These are phyloP conservation scores for Lyophyllum decastes DNA, from an alignment of 768 basidiomycete species.

Conservation along the genomic window DNA sequence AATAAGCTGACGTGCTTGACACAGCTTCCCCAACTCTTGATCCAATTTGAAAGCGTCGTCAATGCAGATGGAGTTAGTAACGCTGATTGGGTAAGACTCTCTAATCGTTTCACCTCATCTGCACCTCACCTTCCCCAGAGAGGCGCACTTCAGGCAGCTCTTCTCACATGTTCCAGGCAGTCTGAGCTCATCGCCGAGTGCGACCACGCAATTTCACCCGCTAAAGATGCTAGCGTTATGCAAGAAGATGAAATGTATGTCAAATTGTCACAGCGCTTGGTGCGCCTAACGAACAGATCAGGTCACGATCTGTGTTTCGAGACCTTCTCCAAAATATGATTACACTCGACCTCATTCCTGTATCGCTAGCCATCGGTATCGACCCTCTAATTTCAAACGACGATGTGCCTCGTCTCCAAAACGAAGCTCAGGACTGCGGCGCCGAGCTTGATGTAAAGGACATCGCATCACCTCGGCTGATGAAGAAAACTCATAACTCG, in stretches of 20 bases:
- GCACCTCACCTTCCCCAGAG: slow-evolving; percentile 25
- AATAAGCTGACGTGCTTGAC: not conserved
- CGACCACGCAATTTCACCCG: slow-evolving; percentile 45
- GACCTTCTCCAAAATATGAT: slow-evolving; percentile 60
- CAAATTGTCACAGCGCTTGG: not conserved
- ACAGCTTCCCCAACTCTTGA: slow-evolving; percentile 64
- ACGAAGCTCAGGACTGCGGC: slow-evolving; percentile 65
- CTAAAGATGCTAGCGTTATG: slow-evolving; percentile 20
- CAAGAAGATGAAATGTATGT: slow-evolving; percentile 32
- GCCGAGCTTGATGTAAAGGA: slow-evolving; percentile 55
- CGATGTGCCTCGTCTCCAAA: slow-evolving; percentile 45
- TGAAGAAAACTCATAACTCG: not conserved
- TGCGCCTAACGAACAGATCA: not conserved
- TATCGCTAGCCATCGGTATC: slow-evolving; percentile 47
- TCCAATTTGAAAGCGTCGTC: slow-evolving; percentile 54
- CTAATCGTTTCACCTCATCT: not conserved
- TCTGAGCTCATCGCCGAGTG: slow-evolving; percentile 58
- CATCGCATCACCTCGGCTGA: not conserved
- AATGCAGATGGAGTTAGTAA: slow-evolving; percentile 52
- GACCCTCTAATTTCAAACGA: slow-evolving; percentile 55
- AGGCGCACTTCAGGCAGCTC: slow-evolving; percentile 47
- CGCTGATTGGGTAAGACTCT: slow-evolving; percentile 54
- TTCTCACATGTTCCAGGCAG: slow-evolving; percentile 49
- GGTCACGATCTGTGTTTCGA: slow-evolving; percentile 37
- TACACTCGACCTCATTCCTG: slow-evolving; percentile 54